Conservation (phyloP, 1,284 basidiomycete genomes). For the Singerocomus inundabilis region DNA sequence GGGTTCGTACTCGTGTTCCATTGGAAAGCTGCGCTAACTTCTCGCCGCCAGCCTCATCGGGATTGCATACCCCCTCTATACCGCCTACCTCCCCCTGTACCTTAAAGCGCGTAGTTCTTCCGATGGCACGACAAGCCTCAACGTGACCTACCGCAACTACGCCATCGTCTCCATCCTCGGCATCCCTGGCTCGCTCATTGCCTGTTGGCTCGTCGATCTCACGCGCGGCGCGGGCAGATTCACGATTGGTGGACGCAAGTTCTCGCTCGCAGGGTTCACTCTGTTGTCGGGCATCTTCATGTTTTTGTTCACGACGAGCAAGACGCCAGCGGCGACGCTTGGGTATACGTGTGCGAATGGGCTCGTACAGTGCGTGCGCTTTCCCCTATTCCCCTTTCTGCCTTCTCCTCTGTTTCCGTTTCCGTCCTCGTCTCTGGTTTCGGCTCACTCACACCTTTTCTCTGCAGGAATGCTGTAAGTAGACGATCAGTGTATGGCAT, state of each 20-base stretch:
- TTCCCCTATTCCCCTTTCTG: background rate
- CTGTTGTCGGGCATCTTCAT: slow-evolving; percentile 55
- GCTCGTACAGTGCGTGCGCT: slow-evolving; percentile 40
- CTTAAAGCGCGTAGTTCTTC: slow-evolving; percentile 42
- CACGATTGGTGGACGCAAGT: slow-evolving; percentile 48
- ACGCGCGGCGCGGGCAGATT: slow-evolving; percentile 31
- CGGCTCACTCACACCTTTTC: slow-evolving; percentile 19
- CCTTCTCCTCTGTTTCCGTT: no score
- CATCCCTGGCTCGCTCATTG: slow-evolving; percentile 58
- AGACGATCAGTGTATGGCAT: background rate
- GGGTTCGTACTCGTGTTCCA: slow-evolving; percentile 32
- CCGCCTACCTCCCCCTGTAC: slow-evolving; percentile 52
- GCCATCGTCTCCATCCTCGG: slow-evolving; percentile 49
- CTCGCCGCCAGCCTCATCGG: slow-evolving; percentile 44
- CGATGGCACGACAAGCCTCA: slow-evolving; percentile 29
- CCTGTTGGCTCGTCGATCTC: slow-evolving; percentile 54
- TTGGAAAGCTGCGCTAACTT: background rate
- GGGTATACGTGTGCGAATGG: slow-evolving; percentile 54
- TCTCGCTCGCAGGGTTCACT: slow-evolving; percentile 51
- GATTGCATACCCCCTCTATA: slow-evolving; percentile 61
- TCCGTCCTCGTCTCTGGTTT: no score
- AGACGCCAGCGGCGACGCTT: slow-evolving; percentile 44
- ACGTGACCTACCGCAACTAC: slow-evolving; percentile 48
- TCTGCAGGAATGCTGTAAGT: slow-evolving; percentile 35
- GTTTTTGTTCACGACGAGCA: slow-evolving; percentile 60